These are phyloP conservation scores for Podospora pseudopauciseta DNA, from an alignment of 495 filamentous ascomycete species.

Conservation along the genomic window DNA sequence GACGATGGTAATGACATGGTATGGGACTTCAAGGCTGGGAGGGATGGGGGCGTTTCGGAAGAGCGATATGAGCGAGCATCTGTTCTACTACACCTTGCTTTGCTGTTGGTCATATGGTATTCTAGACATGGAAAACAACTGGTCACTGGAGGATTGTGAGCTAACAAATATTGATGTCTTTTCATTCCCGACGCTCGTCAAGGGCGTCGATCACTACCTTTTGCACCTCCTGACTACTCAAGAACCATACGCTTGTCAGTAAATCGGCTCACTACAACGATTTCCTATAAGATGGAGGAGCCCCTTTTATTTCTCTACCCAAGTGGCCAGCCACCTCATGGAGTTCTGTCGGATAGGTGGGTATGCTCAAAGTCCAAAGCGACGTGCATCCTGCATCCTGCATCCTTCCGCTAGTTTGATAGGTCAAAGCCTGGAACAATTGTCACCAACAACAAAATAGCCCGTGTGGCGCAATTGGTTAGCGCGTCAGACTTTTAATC, in stretches of 20 bases:
- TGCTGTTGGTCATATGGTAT: not conserved
- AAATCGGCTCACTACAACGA: too few species aligned
- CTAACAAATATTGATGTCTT: not conserved
- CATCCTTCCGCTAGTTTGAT: not conserved
- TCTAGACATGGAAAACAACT: not conserved
- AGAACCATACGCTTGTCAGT: too few species aligned
- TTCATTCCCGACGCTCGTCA: not conserved
- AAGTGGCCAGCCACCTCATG: too few species aligned
- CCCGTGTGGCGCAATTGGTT: conserved; percentile 7
- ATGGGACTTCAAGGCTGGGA: not conserved
- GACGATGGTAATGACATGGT: not conserved
- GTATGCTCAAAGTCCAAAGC: too few species aligned
- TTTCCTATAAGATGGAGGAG: too few species aligned
- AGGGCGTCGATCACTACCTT: too few species aligned
- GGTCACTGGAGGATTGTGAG: not conserved
- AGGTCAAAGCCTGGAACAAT: not conserved
- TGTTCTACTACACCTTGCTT: not conserved
- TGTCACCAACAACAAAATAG: not conserved
- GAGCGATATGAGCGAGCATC: not conserved
- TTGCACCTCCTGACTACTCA: too few species aligned
- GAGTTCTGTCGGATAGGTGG: too few species aligned
- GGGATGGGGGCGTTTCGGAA: not conserved
- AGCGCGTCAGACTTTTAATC: conserved; percentile 7
- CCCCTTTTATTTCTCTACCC: too few species aligned
- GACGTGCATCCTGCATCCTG: too few species aligned